Conservation (phyloP, 2,329 filamentous ascomycete species). For the Colletotrichum sublineola region DNA sequence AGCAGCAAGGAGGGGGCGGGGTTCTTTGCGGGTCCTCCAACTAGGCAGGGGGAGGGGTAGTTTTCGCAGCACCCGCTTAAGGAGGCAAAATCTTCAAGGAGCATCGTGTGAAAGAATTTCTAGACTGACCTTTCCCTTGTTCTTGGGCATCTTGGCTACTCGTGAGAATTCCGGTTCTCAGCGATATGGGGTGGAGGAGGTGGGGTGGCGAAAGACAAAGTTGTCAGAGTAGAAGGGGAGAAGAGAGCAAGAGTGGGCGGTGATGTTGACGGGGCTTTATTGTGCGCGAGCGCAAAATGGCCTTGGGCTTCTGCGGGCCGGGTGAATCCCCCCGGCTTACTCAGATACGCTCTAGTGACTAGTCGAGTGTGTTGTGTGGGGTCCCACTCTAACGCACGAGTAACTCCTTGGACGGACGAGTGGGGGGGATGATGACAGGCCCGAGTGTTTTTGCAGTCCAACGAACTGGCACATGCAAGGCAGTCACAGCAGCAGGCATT, state of each 20-base stretch:
- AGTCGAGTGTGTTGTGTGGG: no score
- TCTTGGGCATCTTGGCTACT: conserved; percentile 86
- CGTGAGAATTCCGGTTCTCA: conserved; percentile 44
- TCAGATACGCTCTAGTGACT: no score
- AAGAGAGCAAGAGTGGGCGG: conserved; percentile 23
- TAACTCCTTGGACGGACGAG: no score
- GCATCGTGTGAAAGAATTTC: background rate
- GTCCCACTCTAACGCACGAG: no score
- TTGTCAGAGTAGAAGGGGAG: conserved; percentile 19
- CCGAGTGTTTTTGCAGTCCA: background rate
- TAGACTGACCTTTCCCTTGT: conserved; percentile 92
- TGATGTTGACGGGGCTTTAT: conserved; percentile 40
- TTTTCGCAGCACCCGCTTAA: conserved; percentile 20
- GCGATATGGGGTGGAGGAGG: conserved; percentile 38
- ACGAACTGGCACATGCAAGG: background rate
- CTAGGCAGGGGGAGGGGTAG: conserved; percentile 35
- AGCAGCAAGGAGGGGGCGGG: conserved; percentile 41
- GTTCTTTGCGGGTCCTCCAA: conserved; percentile 40
- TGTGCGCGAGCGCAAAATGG: conserved; percentile 32
- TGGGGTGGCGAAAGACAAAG: conserved; percentile 23
- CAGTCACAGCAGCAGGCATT: no score
- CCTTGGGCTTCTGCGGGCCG: conserved; percentile 19
- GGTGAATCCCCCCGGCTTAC: no score
- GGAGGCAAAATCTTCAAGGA: background rate
- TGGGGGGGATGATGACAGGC: background rate